phyloP scores from a whole-genome alignment of 2,329 filamentous ascomycete genomes.

The Pseudocercospora vitis region DNA sequence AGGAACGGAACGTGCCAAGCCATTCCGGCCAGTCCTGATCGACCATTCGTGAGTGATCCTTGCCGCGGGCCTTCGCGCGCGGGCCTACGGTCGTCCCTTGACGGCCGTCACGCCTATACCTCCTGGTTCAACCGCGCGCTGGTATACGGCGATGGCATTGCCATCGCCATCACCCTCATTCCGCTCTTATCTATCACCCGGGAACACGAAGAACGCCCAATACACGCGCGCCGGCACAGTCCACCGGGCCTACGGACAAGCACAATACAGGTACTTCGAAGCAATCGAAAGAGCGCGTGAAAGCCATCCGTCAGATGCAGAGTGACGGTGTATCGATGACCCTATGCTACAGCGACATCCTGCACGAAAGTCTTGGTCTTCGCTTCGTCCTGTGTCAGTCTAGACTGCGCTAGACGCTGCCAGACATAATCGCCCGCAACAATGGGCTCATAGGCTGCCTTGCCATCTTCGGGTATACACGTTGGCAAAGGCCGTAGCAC shows the following conservation, averaged over 20 bases:
- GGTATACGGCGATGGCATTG: background rate
- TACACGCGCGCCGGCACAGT: background rate
- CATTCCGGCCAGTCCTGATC: background rate
- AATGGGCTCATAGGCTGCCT: constrained; percentile 26
- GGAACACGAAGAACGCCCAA: background rate
- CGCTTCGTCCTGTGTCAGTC: constrained; percentile 24
- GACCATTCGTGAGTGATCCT: background rate
- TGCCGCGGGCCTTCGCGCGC: background rate
- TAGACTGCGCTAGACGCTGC: constrained; percentile 23
- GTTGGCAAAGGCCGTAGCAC: constrained; percentile 24
- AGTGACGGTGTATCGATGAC: background rate
- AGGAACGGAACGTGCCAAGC: background rate
- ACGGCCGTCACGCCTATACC: background rate
- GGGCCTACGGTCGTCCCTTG: background rate
- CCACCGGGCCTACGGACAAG: background rate
- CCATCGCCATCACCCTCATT: background rate
- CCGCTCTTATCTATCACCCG: background rate
- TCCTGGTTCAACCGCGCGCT: background rate
- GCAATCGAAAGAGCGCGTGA: constrained; percentile 2
- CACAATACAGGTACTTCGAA: too few species aligned
- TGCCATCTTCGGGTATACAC: constrained; percentile 20
- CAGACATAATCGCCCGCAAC: constrained; percentile 31
- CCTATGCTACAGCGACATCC: background rate
- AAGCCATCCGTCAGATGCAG: background rate
- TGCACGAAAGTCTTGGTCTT: constrained; percentile 14